phyloP scores from a whole-genome alignment of 352 stramenopile species.

The Pythium sp. region DNA sequence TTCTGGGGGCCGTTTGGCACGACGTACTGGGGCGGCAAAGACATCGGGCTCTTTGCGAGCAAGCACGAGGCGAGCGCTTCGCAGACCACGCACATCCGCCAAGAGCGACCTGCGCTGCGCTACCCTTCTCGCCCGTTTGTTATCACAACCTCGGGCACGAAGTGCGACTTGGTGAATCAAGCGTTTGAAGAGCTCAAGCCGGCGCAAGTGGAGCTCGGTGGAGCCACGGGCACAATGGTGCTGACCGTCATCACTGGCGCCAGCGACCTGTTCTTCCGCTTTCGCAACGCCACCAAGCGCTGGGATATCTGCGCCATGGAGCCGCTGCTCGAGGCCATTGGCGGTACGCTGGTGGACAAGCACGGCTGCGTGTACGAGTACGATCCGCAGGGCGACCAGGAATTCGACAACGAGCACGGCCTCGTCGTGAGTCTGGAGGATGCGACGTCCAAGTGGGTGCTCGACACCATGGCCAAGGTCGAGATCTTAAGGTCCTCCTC shows the following conservation, averaged over 20 bases:
- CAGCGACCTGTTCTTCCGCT: constrained; percentile 69
- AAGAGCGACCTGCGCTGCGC: constrained; percentile 20
- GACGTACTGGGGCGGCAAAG: constrained; percentile 63
- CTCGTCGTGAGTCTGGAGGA: constrained; percentile 48
- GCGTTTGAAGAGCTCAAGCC: constrained; percentile 38
- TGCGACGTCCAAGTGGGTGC: constrained; percentile 30
- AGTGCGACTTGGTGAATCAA: constrained; percentile 44
- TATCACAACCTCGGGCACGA: constrained; percentile 58
- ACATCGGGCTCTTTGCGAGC: constrained; percentile 51
- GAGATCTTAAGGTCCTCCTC: constrained; percentile 49
- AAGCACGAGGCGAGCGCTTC: constrained; percentile 26
- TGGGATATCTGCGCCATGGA: constrained; percentile 81
- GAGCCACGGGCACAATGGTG: constrained; percentile 73
- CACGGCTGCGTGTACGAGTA: constrained; percentile 61
- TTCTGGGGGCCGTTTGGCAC: constrained; percentile 51
- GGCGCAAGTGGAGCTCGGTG: constrained; percentile 37
- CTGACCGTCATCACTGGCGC: constrained; percentile 56
- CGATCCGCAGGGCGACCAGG: constrained; percentile 40
- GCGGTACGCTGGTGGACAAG: constrained; percentile 56
- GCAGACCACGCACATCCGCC: constrained; percentile 27
- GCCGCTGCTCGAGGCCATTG: constrained; percentile 54
- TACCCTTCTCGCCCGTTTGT: constrained; percentile 41
- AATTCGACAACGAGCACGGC: constrained; percentile 64
- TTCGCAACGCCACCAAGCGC: constrained; percentile 66
- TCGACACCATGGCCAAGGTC: constrained; percentile 47